These are phyloP conservation scores for Cystoisospora suis DNA, from an alignment of 169 alveolate genomes.

Conservation along the genomic window DNA sequence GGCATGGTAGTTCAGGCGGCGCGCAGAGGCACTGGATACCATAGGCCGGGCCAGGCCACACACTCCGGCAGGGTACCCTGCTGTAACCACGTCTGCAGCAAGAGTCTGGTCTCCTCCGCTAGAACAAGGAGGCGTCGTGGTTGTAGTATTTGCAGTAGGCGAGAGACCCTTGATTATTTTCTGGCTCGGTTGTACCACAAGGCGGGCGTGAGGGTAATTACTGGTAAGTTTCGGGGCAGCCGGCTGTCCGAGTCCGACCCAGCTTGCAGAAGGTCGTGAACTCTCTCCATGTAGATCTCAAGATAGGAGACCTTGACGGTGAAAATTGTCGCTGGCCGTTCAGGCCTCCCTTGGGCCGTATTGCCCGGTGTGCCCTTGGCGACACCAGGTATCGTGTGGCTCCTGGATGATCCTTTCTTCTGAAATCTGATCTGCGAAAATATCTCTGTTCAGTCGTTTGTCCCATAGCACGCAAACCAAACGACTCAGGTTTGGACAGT, in stretches of 20 bases:
- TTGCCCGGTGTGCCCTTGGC: neutral
- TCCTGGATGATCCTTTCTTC: neutral
- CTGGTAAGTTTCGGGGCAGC: constrained; percentile 67
- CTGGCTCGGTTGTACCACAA: too few species aligned
- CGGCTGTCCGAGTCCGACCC: constrained; percentile 68
- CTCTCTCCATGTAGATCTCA: constrained; percentile 83
- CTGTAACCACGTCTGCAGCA: too few species aligned
- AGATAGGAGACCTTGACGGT: constrained; percentile 77
- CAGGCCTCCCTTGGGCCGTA: neutral
- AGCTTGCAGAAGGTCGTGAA: constrained; percentile 75
- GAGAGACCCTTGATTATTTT: too few species aligned
- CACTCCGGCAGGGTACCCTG: too few species aligned
- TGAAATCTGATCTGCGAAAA: neutral
- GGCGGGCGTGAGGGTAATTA: constrained; percentile 25
- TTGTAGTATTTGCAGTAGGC: too few species aligned
- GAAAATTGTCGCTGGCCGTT: constrained; percentile 67
- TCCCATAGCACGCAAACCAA: too few species aligned
- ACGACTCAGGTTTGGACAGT: too few species aligned
- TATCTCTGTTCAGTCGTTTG: neutral
- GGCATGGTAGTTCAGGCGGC: too few species aligned
- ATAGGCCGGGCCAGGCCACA: too few species aligned
- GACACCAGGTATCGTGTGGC: neutral
- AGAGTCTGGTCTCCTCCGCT: too few species aligned
- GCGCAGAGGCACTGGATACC: too few species aligned
- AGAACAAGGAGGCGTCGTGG: too few species aligned